Percentiles rank a stretch among this genome's conserved stretches.
Conservation (phyloP, 371 early-diverging fungal species). For the Coemansia sp. region DNA sequence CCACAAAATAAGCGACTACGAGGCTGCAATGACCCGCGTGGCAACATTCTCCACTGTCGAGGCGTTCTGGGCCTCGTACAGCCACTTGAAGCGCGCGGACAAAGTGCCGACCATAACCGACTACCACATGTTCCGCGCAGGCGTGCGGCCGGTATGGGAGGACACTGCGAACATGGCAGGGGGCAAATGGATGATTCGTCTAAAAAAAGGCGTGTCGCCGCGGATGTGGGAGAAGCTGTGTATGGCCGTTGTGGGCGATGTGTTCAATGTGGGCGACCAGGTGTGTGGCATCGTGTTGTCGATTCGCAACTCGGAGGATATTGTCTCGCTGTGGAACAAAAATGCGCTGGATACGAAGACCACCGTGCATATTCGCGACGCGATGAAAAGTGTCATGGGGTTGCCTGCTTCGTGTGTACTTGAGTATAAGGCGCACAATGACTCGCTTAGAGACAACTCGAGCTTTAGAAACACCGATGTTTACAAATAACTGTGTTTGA, state of each 20-base stretch:
- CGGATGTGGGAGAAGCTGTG: slow-evolving; percentile 93
- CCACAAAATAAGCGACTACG: slow-evolving; percentile 84
- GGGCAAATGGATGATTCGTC: slow-evolving; percentile 96
- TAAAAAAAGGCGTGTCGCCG: slow-evolving; percentile 91
- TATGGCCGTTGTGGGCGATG: slow-evolving; percentile 89
- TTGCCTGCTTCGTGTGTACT: slow-evolving; percentile 85
- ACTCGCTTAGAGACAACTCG: slow-evolving; percentile 73
- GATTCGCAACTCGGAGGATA: slow-evolving; percentile 90
- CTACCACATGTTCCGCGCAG: slow-evolving; percentile 92
- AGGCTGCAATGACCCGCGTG: slow-evolving; percentile 81
- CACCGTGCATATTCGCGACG: slow-evolving; percentile 86
- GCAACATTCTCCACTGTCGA: slow-evolving; percentile 85
- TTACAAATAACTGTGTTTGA: slow-evolving; percentile 49
- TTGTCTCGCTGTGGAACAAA: slow-evolving; percentile 93
- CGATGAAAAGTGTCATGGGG: slow-evolving; percentile 79
- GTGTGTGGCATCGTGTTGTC: slow-evolving; percentile 96
- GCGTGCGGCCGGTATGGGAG: slow-evolving; percentile 98
- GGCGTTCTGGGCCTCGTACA: slow-evolving; percentile 92
- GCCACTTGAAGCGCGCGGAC: slow-evolving; percentile 79
- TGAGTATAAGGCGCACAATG: slow-evolving; percentile 97
- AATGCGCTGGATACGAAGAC: slow-evolving; percentile 79
- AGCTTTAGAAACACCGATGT: slow-evolving; percentile 89
- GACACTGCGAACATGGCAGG: slow-evolving; percentile 88
- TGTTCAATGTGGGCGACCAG: slow-evolving; percentile 85
- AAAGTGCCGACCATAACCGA: slow-evolving; percentile 91